Conservation (phyloP, 768 basidiomycete species). For the Rhizopogon salebrosus region DNA sequence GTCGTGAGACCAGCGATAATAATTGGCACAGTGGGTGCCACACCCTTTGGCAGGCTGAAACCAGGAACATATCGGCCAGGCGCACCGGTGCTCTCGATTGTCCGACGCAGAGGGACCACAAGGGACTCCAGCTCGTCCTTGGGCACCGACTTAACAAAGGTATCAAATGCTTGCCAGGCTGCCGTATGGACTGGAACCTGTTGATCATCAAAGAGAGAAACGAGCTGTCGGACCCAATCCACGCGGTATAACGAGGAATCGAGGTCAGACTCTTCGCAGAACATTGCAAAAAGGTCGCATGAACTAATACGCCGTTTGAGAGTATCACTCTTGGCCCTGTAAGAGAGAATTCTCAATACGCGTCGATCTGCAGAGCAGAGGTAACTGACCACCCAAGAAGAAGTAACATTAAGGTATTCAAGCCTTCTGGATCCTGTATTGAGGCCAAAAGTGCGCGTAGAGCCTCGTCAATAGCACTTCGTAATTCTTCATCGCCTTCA, state of each 20-base stretch:
- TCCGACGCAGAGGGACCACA: slow-evolving; percentile 83
- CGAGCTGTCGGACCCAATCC: slow-evolving; percentile 91
- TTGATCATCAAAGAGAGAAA: slow-evolving; percentile 77
- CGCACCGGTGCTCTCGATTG: slow-evolving; percentile 79
- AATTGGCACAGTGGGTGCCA: slow-evolving; percentile 79
- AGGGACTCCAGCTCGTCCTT: slow-evolving; percentile 92
- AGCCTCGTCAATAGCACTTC: slow-evolving; percentile 68
- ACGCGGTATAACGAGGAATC: slow-evolving; percentile 83
- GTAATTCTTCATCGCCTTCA: slow-evolving; percentile 64
- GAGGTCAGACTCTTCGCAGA: slow-evolving; percentile 79
- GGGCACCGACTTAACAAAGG: slow-evolving; percentile 82
- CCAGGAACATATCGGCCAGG: slow-evolving; percentile 79
- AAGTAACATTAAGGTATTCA: slow-evolving; percentile 85
- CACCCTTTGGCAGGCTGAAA: slow-evolving; percentile 79
- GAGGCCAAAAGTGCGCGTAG: slow-evolving; percentile 70
- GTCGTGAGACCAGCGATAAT: slow-evolving; percentile 90
- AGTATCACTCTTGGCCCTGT: slow-evolving; percentile 75
- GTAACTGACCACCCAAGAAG: slow-evolving; percentile 78
- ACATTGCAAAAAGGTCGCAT: slow-evolving; percentile 69
- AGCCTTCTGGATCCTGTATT: slow-evolving; percentile 78
- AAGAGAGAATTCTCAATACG: background rate
- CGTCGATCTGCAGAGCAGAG: background rate
- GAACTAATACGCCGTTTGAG: slow-evolving; percentile 73
- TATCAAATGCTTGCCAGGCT: slow-evolving; percentile 79
- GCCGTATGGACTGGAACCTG: slow-evolving; percentile 73